phyloP scores from a whole-genome alignment of 2,329 filamentous ascomycete genomes.

The Exophiala bonariae region DNA sequence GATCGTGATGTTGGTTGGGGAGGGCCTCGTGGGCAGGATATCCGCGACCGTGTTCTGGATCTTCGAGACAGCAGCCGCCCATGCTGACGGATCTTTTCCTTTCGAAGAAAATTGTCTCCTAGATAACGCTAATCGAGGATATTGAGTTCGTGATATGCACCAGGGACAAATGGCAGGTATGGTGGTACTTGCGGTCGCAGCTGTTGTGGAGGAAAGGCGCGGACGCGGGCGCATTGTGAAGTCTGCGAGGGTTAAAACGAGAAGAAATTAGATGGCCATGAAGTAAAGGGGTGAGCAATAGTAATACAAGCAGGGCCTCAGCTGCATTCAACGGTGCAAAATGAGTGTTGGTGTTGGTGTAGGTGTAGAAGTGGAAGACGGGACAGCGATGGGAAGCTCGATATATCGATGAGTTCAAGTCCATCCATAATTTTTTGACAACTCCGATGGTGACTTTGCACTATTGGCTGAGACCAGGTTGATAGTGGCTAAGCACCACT shows the following conservation, averaged over 20 bases:
- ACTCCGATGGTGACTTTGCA: too few relatives aligned
- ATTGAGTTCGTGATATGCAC: conserved; percentile 18
- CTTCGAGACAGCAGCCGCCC: conserved; percentile 50
- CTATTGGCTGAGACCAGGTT: too few relatives aligned
- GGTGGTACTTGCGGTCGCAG: conserved; percentile 9
- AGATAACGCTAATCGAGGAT: conserved; percentile 5
- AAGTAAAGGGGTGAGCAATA: background rate
- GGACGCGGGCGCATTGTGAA: conserved; percentile 18
- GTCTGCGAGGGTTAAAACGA: background rate
- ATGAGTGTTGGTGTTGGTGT: too few relatives aligned
- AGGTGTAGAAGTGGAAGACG: conserved; percentile 1
- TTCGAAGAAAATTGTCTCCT: conserved; percentile 19
- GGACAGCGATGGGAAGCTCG: too few relatives aligned
- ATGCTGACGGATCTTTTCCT: conserved; percentile 29
- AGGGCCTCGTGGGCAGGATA: conserved; percentile 37
- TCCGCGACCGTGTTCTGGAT: conserved; percentile 51
- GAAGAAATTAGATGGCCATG: background rate
- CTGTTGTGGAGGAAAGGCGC: conserved; percentile 8
- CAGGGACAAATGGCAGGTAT: conserved; percentile 16
- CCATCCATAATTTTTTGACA: too few relatives aligned
- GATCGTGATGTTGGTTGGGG: conserved; percentile 64
- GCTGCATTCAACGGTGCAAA: too few relatives aligned
- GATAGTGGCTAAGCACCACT: too few relatives aligned
- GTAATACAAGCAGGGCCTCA: too few relatives aligned
- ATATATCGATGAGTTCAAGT: too few relatives aligned